phyloP scores from a whole-genome alignment of 2,329 filamentous ascomycete genomes.

The Fusarium pseudoanthophilum region DNA sequence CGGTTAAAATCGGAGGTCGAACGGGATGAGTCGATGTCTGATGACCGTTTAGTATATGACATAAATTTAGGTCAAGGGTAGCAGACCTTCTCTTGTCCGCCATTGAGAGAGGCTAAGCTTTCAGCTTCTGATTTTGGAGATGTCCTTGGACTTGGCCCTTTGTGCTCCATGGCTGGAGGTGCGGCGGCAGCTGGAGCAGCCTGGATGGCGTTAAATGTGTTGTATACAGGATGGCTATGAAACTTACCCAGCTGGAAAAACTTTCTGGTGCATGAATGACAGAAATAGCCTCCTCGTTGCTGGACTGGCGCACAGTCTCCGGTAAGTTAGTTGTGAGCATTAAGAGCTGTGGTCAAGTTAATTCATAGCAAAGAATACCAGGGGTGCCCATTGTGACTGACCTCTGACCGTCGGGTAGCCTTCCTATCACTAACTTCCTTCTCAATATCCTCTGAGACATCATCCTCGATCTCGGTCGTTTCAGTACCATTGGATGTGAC shows the following conservation, averaged over 20 bases:
- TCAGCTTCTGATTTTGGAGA: slow-evolving; percentile 54
- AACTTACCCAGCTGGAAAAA: slow-evolving; percentile 80
- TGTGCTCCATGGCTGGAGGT: slow-evolving; percentile 43
- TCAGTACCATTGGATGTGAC: slow-evolving; percentile 88
- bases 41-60: slow-evolving; percentile 11
- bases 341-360: slow-evolving; percentile 53
- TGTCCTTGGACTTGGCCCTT: slow-evolving; percentile 49
- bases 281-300: slow-evolving; percentile 83
- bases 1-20: slow-evolving; percentile 79
- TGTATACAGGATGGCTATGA: not conserved
- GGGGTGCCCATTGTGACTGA: slow-evolving; percentile 23
- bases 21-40: slow-evolving; percentile 53
- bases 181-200: slow-evolving; percentile 52
- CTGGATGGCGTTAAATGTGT: slow-evolving; percentile 49
- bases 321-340: slow-evolving; percentile 68
- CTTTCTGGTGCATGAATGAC: slow-evolving; percentile 91
- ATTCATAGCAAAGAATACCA: slow-evolving; percentile 22
- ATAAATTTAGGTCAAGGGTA: not conserved
- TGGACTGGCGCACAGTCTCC: slow-evolving; percentile 66
- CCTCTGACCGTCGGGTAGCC: slow-evolving; percentile 46
- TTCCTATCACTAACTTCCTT: slow-evolving; percentile 31
- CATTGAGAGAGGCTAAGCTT: slow-evolving; percentile 42
- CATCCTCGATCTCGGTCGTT: slow-evolving; percentile 86
- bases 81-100: slow-evolving; percentile 41
- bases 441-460: slow-evolving; percentile 70